Evolutionary conservation across 2,329 filamentous ascomycete species (phyloP), one percentile per base, ranked within the genome.

Genomic region (Ophiobolus disseminans): DNA sequence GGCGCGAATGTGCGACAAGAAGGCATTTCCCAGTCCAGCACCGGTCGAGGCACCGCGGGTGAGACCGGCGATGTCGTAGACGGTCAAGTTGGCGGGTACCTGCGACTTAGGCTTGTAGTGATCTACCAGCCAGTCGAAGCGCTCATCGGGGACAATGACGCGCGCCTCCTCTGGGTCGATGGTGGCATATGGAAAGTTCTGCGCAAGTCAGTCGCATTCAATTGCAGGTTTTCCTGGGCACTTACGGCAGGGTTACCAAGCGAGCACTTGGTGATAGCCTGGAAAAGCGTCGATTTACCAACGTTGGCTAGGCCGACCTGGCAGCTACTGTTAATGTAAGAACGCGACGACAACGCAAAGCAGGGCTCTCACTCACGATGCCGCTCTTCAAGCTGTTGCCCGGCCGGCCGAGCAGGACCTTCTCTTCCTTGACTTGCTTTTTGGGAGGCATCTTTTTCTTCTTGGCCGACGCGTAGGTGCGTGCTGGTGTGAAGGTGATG

Each of bases 311-410:
- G 87, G 79, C 94, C 94, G 77, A 99, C 91, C 91, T 96, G 75
- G 55, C 70, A 67, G 66, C 63, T 62, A 73, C 66, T 73, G 73
- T 78, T 73, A 77, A 76, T 65, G 65, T 66, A 54, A 73, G 65
- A 66, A 70, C 64, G 60, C 61, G 63, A 50, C 59, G 54, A 60
- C 53, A 70, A 38, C 58, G 61, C 57, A 23, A 48, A 45, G 60
- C 53, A 63, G 73, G 74, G 66, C 73, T 75, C 85, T 78, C 83
- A 95, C 94, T 86, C 84, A 87, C 84, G 79, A 99, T 99, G 81
- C 94, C 95, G 82, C 91, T 97, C 86, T 97, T 99, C 78, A 99
- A 78, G 80, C 86, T 97, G 85, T 99, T 99, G 73, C 94, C 94
- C 62, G 94, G 94, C 74, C 94, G 85, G 77, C 94, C 94, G 77